Percentiles rank a stretch among this genome's conserved stretches.
phyloP scores from a whole-genome alignment of 2,329 filamentous ascomycete species.

The Fusarium sp. region DNA sequence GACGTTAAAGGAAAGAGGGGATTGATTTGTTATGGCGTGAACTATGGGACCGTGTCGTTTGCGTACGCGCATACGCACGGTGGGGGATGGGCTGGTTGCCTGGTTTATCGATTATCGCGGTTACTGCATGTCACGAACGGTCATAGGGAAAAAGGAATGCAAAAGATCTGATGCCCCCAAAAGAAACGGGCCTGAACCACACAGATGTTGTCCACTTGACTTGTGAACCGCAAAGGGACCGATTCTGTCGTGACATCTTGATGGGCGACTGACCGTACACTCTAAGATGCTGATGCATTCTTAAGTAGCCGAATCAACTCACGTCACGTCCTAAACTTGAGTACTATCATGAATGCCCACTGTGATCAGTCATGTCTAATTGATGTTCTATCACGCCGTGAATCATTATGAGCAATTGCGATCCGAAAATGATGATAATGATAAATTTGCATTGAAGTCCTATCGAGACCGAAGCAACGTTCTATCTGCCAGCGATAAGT shows the following conservation, averaged over 20 bases:
- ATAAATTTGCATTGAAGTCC: slow-evolving; percentile 15
- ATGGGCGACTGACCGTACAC: background rate
- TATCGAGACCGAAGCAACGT: slow-evolving; percentile 5
- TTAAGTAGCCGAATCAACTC: slow-evolving; percentile 18
- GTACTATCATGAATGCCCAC: background rate
- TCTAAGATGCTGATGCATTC: background rate
- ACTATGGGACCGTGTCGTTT: slow-evolving; percentile 38
- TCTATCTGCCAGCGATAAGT: slow-evolving; percentile 1
- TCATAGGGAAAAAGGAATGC: slow-evolving; percentile 61
- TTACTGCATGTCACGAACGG: slow-evolving; percentile 61
- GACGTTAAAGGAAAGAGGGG: slow-evolving; percentile 39
- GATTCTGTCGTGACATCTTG: background rate
- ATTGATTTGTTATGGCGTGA: slow-evolving; percentile 41
- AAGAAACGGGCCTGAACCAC: slow-evolving; percentile 41
- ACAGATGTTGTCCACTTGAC: slow-evolving; percentile 15
- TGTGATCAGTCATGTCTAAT: background rate
- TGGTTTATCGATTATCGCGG: slow-evolving; percentile 54
- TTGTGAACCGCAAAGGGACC: slow-evolving; percentile 20
- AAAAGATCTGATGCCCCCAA: slow-evolving; percentile 53
- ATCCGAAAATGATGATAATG: background rate
- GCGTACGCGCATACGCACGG: slow-evolving; percentile 33
- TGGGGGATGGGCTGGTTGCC: slow-evolving; percentile 50
- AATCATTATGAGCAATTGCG: background rate
- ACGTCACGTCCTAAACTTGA: background rate
- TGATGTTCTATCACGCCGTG: background rate